Conservation (phyloP, 2,329 filamentous ascomycete genomes). For the Tympanopsis confertula region DNA sequence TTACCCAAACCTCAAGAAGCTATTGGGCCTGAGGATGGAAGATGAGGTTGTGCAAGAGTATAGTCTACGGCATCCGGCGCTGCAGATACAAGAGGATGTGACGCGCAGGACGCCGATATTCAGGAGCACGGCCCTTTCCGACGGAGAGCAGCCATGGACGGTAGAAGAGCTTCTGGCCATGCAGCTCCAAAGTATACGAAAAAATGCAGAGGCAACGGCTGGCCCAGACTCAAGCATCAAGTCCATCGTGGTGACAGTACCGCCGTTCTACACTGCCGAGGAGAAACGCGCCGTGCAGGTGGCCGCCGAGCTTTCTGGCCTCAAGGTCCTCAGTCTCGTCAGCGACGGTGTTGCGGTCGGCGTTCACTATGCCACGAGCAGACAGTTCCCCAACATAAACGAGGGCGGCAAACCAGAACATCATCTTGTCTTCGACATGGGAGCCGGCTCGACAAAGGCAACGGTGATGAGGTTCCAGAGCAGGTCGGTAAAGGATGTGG, state of each 20-base stretch:
- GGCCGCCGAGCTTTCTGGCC: slow-evolving; percentile 75
- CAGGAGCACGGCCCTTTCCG: slow-evolving; percentile 59
- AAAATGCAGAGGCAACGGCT: slow-evolving; percentile 75
- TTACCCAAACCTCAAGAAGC: slow-evolving; percentile 83
- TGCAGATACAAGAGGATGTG: slow-evolving; percentile 53
- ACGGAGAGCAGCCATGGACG: slow-evolving; percentile 55
- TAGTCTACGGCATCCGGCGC: slow-evolving; percentile 62
- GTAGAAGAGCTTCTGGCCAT: slow-evolving; percentile 93
- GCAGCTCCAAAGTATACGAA: slow-evolving; percentile 83
- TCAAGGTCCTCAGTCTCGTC: slow-evolving; percentile 74
- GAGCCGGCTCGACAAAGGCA: slow-evolving; percentile 84
- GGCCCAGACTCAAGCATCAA: slow-evolving; percentile 63
- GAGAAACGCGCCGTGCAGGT: slow-evolving; percentile 78
- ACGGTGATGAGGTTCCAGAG: slow-evolving; percentile 84
- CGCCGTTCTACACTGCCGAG: slow-evolving; percentile 78
- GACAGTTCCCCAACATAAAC: slow-evolving; percentile 75
- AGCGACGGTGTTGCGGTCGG: slow-evolving; percentile 88
- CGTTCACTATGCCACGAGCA: slow-evolving; percentile 84
- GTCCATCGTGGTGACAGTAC: slow-evolving; percentile 79
- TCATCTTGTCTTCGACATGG: slow-evolving; percentile 95
- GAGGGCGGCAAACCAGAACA: slow-evolving; percentile 80
- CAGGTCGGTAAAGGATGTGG: slow-evolving; percentile 77
- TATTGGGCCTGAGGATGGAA: slow-evolving; percentile 64
- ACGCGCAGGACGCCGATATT: slow-evolving; percentile 65
- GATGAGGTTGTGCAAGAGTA: slow-evolving; percentile 59